Evolutionary conservation across 352 stramenopile genomes (phyloP), one percentile per base, ranked within the genome.

Genomic region (Phytophthora tubulina): DNA sequence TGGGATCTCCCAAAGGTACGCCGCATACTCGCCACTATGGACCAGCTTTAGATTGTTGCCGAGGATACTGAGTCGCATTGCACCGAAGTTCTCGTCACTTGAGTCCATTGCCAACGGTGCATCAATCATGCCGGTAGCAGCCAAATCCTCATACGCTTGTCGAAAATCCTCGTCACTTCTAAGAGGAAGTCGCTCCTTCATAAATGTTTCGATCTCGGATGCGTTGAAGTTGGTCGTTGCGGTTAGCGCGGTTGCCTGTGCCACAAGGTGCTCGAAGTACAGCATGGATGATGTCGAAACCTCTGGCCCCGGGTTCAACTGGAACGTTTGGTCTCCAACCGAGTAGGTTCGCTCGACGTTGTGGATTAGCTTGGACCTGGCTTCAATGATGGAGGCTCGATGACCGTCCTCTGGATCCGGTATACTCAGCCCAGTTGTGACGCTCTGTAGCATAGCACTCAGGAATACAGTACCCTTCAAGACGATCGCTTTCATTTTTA

Each of bases 71-170:
- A 81, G 53, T 4, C 79, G 77, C 62, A 75, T 70, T 5, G 49
- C 45, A 3, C 74, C 77, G 36, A 87, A 87, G 32, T 58, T 73
- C 54, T 71, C 75, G 58, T 87, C 79, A 38, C 70, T 84, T 17
- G 65, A 78, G 61, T 80, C 62, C 2, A 68, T 50, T 3, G 73
- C 61, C 33, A 79, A 67, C 4, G 79, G 73, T 17, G 52, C 60
- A 13, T 68, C 14, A 27, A 71, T 74, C 53, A 70, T 51, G 4
- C 53, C 59, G 6, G 66, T 63, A 17, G 44, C 8, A 6, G 54
- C 61, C 42, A 79, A 70, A 15, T 70, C 72, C 46, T 76, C 57
- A 36, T 79, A 79, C 32, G 32, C 57, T 39, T 59, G 64, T 38
- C 39, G 66, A 30, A 71, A 73, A 53, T 74, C 70, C 7, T 62